Evolutionary conservation across 1,284 basidiomycete species (phyloP).

Genomic region (Cryptococcus jaspeensis): DNA sequence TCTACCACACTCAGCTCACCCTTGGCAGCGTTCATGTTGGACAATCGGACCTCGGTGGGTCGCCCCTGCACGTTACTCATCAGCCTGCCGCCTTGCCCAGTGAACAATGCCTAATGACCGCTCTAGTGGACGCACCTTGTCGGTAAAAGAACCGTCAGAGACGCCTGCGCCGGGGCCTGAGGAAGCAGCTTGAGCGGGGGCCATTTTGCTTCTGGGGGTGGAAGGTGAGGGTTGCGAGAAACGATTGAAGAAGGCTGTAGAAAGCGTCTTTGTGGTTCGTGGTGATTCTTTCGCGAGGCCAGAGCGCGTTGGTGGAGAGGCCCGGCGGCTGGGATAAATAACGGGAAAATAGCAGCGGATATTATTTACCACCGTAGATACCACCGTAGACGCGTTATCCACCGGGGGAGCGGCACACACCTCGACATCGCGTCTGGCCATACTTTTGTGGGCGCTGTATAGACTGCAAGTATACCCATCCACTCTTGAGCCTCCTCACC

Average conservation of each 20-base stretch:
- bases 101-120: not conserved
- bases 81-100: not conserved
- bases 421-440: too few species aligned
- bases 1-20: conserved; percentile 56
- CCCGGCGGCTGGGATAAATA: conserved; percentile 13
- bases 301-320: conserved; percentile 8
- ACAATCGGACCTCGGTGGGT: conserved; percentile 76
- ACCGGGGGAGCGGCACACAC: too few species aligned
- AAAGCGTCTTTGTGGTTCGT: not conserved
- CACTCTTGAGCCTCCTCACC: not conserved
- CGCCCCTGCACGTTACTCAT: conserved; percentile 37
- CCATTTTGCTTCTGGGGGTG: conserved; percentile 20
- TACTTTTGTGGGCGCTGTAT: too few species aligned
- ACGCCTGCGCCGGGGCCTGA: conserved; percentile 29
- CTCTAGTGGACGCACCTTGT: conserved; percentile 39
- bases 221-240: not conserved
- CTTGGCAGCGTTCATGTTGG: conserved; percentile 95
- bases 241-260: conserved; percentile 2
- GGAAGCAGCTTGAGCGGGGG: conserved; percentile 20
- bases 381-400: too few species aligned
- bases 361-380: not conserved
- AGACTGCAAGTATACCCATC: not conserved
- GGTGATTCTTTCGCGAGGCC: conserved; percentile 6
- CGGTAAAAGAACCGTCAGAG: conserved; percentile 41
- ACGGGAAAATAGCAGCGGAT: conserved; percentile 6